phyloP scores from a whole-genome alignment of 73 alveolate genomes.

The Blepharisma stoltei region DNA sequence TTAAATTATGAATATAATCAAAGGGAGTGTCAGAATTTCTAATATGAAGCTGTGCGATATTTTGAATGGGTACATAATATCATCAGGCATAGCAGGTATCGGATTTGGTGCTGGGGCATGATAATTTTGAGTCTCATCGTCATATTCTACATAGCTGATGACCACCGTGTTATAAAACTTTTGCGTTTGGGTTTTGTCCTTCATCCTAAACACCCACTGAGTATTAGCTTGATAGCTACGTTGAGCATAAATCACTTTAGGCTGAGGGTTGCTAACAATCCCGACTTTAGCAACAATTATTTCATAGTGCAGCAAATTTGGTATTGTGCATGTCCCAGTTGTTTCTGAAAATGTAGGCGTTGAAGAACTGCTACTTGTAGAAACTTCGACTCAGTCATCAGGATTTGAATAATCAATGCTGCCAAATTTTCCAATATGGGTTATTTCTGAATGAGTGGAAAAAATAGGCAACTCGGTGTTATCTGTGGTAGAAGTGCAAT shows the following conservation, averaged over 20 bases:
- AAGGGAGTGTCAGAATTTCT: too few species aligned
- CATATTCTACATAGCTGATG: slow-evolving; percentile 11
- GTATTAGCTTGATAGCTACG: background rate
- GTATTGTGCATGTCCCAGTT: background rate
- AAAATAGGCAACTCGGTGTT: background rate
- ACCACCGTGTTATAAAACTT: background rate
- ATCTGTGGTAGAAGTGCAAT: background rate
- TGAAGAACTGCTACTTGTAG: background rate
- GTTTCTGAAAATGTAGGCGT: background rate
- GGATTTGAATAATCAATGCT: background rate
- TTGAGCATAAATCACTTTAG: slow-evolving; percentile 16
- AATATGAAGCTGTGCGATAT: background rate
- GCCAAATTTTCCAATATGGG: slow-evolving; percentile 4
- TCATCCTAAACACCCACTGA: background rate
- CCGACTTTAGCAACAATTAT: background rate
- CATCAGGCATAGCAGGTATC: slow-evolving; percentile 23
- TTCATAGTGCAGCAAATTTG: background rate
- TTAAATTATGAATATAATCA: too few species aligned
- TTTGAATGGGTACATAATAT: slow-evolving; percentile 29
- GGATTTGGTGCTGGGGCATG: slow-evolving; percentile 20
- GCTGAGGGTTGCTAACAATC: slow-evolving; percentile 20
- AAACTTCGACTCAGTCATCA: slow-evolving; percentile 8
- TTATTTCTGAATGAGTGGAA: background rate
- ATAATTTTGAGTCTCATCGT: background rate
- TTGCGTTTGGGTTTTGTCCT: background rate